These are phyloP conservation scores for Globisporangium echinulatum DNA, from an alignment of 352 stramenopile genomes.

Conservation along the genomic window DNA sequence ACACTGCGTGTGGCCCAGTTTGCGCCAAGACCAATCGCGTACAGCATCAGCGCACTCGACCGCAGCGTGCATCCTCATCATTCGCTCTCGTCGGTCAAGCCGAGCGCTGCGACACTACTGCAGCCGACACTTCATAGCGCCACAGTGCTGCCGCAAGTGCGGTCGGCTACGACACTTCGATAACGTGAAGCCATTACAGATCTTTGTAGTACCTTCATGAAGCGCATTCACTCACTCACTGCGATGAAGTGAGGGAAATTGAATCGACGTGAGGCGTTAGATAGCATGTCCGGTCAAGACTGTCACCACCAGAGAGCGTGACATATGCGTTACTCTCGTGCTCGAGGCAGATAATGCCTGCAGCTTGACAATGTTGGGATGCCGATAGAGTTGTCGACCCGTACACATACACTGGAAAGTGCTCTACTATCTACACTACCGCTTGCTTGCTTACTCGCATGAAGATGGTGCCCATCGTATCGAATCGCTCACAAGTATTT, in stretches of 20 bases:
- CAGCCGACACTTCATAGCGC: not conserved
- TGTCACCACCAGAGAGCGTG: too few relatives aligned
- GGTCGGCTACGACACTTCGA: constrained; percentile 1
- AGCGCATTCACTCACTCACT: not conserved
- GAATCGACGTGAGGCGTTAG: not conserved
- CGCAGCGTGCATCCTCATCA: constrained; percentile 1
- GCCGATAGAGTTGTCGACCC: too few relatives aligned
- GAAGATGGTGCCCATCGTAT: too few relatives aligned
- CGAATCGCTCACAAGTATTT: too few relatives aligned
- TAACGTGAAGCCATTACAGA: not conserved
- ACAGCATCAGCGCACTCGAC: constrained; percentile 15
- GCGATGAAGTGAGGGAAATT: not conserved
- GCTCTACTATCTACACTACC: too few relatives aligned
- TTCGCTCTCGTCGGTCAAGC: not conserved
- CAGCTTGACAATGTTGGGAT: too few relatives aligned
- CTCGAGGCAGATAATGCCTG: too few relatives aligned
- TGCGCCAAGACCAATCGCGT: constrained; percentile 11
- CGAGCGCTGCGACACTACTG: not conserved
- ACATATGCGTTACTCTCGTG: too few relatives aligned
- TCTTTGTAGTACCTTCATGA: not conserved
- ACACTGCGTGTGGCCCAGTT: constrained; percentile 13
- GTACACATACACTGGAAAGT: too few relatives aligned
- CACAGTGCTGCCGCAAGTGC: constrained; percentile 1
- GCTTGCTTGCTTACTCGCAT: not conserved
- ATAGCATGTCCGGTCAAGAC: too few relatives aligned